Percentiles rank a stretch among this genome's conserved stretches.
Evolutionary conservation across 805 yeast species (phyloP).

Genomic region (Wickerhamomyces xylosicus): DNA sequence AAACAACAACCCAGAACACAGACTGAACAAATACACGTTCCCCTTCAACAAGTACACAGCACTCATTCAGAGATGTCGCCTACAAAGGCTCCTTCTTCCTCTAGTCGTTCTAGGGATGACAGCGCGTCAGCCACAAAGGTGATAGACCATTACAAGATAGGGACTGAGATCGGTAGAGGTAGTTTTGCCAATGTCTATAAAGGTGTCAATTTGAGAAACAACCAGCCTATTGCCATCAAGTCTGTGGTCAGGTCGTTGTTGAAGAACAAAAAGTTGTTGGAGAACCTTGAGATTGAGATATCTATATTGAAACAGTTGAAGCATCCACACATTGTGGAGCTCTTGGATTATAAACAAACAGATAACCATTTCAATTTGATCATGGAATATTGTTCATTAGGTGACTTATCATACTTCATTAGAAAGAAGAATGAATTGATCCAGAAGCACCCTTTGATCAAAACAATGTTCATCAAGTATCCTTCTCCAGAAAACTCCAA

Average conservation of each 20-base stretch:
- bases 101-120: neutral
- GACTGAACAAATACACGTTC: too few species aligned
- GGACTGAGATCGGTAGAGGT: slow-evolving; percentile 80
- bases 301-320: slow-evolving; percentile 77
- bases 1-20: too few species aligned
- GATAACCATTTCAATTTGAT: slow-evolving; percentile 72
- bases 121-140: slow-evolving; percentile 4
- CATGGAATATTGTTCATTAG: slow-evolving; percentile 95
- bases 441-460: slow-evolving; percentile 67
- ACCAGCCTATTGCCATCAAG: slow-evolving; percentile 74
- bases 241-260: slow-evolving; percentile 76
- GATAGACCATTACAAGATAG: slow-evolving; percentile 18
- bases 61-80: neutral
- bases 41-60: neutral
- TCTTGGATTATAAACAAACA: slow-evolving; percentile 77
- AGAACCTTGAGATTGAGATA: slow-evolving; percentile 88
- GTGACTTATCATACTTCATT: slow-evolving; percentile 85
- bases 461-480: slow-evolving; percentile 65
- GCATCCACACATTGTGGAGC: slow-evolving; percentile 87
- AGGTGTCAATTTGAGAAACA: slow-evolving; percentile 48
- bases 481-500: slow-evolving; percentile 73
- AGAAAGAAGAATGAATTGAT: slow-evolving; percentile 63
- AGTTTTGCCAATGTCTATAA: slow-evolving; percentile 93
- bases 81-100: neutral
- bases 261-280: slow-evolving; percentile 77